These are phyloP conservation scores for Cryptomeria japonica DNA, from an alignment of 75 land plant species.

Conservation along the genomic window DNA sequence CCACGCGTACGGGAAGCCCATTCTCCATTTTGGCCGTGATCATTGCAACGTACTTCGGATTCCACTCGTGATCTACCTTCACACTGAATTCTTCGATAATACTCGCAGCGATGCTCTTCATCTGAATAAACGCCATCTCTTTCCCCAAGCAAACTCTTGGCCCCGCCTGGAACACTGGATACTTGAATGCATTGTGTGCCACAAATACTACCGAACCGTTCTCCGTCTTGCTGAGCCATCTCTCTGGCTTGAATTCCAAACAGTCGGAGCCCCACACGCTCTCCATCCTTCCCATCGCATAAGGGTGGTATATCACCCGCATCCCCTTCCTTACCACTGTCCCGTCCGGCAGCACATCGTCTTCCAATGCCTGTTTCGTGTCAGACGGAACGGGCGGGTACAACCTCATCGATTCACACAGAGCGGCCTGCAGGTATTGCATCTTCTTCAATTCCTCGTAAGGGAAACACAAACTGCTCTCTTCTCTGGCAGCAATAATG, in stretches of 20 bases:
- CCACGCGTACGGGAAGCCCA: constrained; percentile 5
- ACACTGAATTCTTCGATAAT: constrained; percentile 21
- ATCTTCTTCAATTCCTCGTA: constrained; percentile 51
- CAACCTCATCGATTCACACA: constrained; percentile 66
- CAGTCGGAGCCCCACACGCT: constrained; percentile 55
- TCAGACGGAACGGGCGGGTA: constrained; percentile 61
- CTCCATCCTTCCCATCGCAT: constrained; percentile 54
- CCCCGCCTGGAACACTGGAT: constrained; percentile 34
- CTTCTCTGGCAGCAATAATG: not conserved
- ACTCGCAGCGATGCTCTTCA: constrained; percentile 34
- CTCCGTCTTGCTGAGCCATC: constrained; percentile 31
- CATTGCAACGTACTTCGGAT: not conserved
- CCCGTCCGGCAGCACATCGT: constrained; percentile 59
- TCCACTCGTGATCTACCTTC: not conserved
- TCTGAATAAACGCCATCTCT: constrained; percentile 31
- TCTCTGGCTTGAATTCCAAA: constrained; percentile 29
- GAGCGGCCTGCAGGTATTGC: constrained; percentile 72
- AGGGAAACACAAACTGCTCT: not conserved
- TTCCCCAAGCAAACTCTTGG: constrained; percentile 43
- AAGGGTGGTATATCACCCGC: constrained; percentile 23
- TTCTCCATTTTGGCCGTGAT: not conserved
- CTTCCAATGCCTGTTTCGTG: constrained; percentile 12
- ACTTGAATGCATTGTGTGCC: constrained; percentile 20
- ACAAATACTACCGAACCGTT: constrained; percentile 1
- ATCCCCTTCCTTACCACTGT: constrained; percentile 22